Percentiles rank a stretch among this genome's conserved stretches.
Conservation (phyloP, 2,329 filamentous ascomycete species). For the Pseudodiploospora longispora region DNA sequence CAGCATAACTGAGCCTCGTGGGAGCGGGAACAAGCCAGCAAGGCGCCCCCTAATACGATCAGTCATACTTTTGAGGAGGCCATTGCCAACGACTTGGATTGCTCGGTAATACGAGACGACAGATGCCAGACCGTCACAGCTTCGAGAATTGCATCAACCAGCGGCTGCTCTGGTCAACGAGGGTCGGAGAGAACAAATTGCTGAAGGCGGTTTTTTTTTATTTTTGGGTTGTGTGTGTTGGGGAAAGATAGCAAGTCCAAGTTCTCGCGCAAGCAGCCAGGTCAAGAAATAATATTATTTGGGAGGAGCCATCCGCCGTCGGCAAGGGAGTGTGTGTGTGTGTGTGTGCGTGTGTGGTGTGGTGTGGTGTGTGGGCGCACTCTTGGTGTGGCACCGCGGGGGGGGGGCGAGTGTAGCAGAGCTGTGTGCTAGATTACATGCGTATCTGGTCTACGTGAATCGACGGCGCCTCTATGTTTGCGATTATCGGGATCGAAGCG, state of each 20-base stretch:
- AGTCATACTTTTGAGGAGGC: constrained; percentile 53
- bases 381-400: constrained; percentile 14
- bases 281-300: constrained; percentile 11
- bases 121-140: constrained; percentile 23
- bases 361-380: constrained; percentile 11
- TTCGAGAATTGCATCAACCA: constrained; percentile 15
- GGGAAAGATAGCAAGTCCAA: constrained; percentile 7
- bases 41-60: constrained; percentile 15
- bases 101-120: constrained; percentile 26
- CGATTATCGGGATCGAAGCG: constrained; percentile 21
- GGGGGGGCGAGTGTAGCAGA: constrained; percentile 19
- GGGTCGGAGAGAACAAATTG: constrained; percentile 10
- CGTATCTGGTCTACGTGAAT: constrained; percentile 18
- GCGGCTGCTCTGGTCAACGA: constrained; percentile 7
- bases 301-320: constrained; percentile 12
- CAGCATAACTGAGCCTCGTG: constrained; percentile 26
- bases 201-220: constrained; percentile 6
- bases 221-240: constrained; percentile 11
- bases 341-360: constrained; percentile 8
- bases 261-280: constrained; percentile 6
- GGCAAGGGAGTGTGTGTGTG: constrained; percentile 10
- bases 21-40: constrained; percentile 23
- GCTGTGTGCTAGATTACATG: constrained; percentile 10
- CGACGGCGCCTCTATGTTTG: constrained; percentile 19
- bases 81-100: constrained; percentile 40